Conservation (phyloP, 352 stramenopile genomes). For the Blastocystis hominis region DNA sequence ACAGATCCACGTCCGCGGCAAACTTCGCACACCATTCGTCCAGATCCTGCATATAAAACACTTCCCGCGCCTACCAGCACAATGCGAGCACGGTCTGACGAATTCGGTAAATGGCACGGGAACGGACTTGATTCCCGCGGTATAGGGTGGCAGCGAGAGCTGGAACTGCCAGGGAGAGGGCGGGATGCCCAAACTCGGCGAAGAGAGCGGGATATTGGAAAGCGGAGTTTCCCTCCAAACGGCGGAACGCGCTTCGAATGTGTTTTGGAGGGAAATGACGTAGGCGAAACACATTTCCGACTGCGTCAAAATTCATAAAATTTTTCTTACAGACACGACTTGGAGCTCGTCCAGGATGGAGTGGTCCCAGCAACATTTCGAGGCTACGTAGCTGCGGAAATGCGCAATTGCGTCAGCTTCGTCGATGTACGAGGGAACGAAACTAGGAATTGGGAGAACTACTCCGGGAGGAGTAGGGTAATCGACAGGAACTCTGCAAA, state of each 20-base stretch:
- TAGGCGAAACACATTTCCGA: conserved; percentile 16
- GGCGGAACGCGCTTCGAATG: not conserved
- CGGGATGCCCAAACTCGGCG: not conserved
- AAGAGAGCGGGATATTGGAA: not conserved
- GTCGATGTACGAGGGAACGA: not conserved
- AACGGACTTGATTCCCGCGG: not conserved
- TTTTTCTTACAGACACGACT: not conserved
- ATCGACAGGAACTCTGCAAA: not conserved
- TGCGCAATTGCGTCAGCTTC: not conserved
- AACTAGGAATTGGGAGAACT: not conserved
- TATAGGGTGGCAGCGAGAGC: not conserved
- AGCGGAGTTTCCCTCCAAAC: not conserved
- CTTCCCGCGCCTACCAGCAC: not conserved
- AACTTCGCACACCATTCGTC: not conserved
- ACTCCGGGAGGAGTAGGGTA: not conserved
- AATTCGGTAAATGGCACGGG: not conserved
- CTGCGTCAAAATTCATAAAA: not conserved
- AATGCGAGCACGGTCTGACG: not conserved
- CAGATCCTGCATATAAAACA: not conserved
- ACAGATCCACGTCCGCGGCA: not conserved
- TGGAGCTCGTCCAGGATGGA: not conserved
- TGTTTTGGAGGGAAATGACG: not conserved
- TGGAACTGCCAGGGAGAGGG: not conserved
- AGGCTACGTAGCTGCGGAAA: not conserved
- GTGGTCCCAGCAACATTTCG: conserved; percentile 23